Evolutionary conservation across 306 rosid species (phyloP).

Genomic region (Trichosanthes truncata): DNA sequence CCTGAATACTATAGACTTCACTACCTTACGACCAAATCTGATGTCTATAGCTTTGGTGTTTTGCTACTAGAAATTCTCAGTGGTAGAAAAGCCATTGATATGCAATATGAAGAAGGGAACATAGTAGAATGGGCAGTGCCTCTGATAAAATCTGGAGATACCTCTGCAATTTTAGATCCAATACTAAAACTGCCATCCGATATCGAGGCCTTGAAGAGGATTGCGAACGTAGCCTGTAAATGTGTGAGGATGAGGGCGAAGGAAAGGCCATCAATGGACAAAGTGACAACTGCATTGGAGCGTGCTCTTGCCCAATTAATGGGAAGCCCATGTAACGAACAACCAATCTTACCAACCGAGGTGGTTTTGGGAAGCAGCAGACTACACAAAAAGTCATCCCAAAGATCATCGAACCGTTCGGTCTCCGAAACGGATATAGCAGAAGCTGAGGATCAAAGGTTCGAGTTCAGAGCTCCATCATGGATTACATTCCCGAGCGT

Average conservation of each 20-base stretch:
- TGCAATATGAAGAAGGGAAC: constrained; percentile 82
- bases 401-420: constrained; percentile 72
- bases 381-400: constrained; percentile 82
- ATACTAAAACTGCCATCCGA: constrained; percentile 60
- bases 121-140: constrained; percentile 98
- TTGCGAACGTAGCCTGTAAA: constrained; percentile 84
- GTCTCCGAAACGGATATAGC: constrained; percentile 61
- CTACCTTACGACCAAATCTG: constrained; percentile 92
- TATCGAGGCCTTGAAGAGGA: constrained; percentile 72
- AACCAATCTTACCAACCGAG: constrained; percentile 91
- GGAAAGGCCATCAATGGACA: constrained; percentile 97
- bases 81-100: constrained; percentile 91
- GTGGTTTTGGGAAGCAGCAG: constrained; percentile 86
- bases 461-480: constrained; percentile 84
- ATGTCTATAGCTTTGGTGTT: constrained; percentile 92
- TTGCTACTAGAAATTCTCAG: constrained; percentile 75
- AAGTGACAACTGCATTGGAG: constrained; percentile 87
- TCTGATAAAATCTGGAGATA: constrained; percentile 58
- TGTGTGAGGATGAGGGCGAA: constrained; percentile 96
- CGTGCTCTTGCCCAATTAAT: constrained; percentile 70
- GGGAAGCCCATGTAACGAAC: constrained; percentile 91
- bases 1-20: constrained; percentile 97
- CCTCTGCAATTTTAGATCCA: constrained; percentile 50
- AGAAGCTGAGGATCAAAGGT: constrained; percentile 71
- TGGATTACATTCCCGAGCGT: constrained; percentile 98